Conservation (phyloP, 2,329 filamentous ascomycete species). For the Penicillium sp. region DNA sequence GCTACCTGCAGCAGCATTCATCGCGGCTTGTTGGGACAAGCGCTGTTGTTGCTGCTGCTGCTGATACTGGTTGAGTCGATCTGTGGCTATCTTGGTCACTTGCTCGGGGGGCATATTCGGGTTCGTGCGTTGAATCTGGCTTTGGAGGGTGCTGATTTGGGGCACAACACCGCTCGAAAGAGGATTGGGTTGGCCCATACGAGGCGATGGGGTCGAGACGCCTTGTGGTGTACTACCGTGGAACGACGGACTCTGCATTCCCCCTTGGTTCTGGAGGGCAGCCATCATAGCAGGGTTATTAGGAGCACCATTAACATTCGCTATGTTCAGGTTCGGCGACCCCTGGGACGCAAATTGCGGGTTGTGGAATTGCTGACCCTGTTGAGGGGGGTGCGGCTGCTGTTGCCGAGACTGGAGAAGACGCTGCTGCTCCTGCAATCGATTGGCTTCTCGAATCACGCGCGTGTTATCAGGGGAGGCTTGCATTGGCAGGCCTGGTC, state of each 20-base stretch:
- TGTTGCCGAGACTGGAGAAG: slow-evolving; percentile 58
- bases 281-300: slow-evolving; percentile 48
- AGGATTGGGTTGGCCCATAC: slow-evolving; percentile 50
- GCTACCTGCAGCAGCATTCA: slow-evolving; percentile 53
- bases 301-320: slow-evolving; percentile 40
- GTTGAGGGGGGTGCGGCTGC: slow-evolving; percentile 37
- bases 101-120: slow-evolving; percentile 56
- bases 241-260: slow-evolving; percentile 47
- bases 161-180: slow-evolving; percentile 56
- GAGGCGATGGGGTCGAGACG: slow-evolving; percentile 48
- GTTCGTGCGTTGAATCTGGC: slow-evolving; percentile 53
- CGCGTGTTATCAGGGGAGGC: slow-evolving; percentile 53
- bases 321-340: slow-evolving; percentile 46
- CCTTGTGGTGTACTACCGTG: slow-evolving; percentile 41
- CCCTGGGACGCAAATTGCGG: slow-evolving; percentile 44
- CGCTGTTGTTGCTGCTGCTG: slow-evolving; percentile 49
- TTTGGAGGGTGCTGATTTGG: slow-evolving; percentile 55
- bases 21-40: slow-evolving; percentile 51
- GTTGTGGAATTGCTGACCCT: slow-evolving; percentile 39
- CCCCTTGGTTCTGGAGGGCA: slow-evolving; percentile 45
- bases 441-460: slow-evolving; percentile 49
- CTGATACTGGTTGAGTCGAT: slow-evolving; percentile 51
- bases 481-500: slow-evolving; percentile 53
- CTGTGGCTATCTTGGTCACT: slow-evolving; percentile 53
- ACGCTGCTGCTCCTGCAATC: slow-evolving; percentile 55